Evolutionary conservation across 1,284 basidiomycete species (phyloP), one percentile per base, ranked within the genome.

Genomic region (Apiotrichum porosum): DNA sequence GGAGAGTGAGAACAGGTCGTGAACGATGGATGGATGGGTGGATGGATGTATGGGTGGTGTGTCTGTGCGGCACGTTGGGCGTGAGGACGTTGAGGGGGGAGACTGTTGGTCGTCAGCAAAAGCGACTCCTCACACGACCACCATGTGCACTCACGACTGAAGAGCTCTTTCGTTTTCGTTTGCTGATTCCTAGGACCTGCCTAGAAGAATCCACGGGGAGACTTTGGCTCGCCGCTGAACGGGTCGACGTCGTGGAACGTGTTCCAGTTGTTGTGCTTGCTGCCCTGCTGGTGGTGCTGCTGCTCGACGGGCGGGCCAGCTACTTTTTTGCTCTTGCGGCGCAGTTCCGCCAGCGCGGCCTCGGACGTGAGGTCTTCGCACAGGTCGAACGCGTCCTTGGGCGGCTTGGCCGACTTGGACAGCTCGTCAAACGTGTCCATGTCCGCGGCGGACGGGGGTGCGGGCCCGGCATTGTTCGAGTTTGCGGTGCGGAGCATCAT

Each of bases 171-270:
- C n/a, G n/a, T n/a, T n/a, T n/a, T n/a, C n/a, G n/a, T n/a, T n/a
- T n/a, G n/a, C n/a, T n/a, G n/a, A n/a, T n/a, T n/a, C n/a, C n/a
- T n/a, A n/a, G n/a, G n/a, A n/a, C n/a, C n/a, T n/a, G n/a, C n/a
- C n/a, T n/a, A n/a, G n/a, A n/a, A n/a, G n/a, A n/a, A n/a, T n/a
- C n/a, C n/a, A n/a, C 9, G 10, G 8, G 31, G 31, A 8, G 8
- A 32, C 36, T 37, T 31, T 3, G 33, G 21, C 36, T 38, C 30
- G 30, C 42, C 48, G 2, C 37, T 44, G 26, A 49, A 23, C 36
- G 48, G 48, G 34, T 49, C 37, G 32, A 49, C 48, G 33, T 44
- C 43, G 26, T 35, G 37, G 22, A 45, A 48, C 18, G 46, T 35
- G 26, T 28, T 28, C 26, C 26, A 28, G 26, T 12, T 28, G 26